Evolutionary conservation across 305 asterid genomes (phyloP).

Genomic region (Fraxinus paxiana): DNA sequence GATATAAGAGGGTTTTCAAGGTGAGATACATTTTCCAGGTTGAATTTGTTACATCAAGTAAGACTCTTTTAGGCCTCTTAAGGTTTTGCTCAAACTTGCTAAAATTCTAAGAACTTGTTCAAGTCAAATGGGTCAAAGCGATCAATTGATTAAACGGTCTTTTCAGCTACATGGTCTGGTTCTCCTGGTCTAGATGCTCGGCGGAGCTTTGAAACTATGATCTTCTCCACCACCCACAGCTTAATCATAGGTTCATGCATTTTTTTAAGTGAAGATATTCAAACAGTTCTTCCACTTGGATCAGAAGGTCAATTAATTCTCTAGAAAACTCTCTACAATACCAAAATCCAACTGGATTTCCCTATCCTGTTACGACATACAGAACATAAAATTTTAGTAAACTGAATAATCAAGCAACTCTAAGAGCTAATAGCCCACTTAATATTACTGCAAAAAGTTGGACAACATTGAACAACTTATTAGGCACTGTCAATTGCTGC

Average conservation of each 20-base stretch:
- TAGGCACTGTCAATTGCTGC: not conserved
- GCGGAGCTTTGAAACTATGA: not conserved
- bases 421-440: not conserved
- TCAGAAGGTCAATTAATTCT: not conserved
- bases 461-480: not conserved
- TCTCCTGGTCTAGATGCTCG: not conserved
- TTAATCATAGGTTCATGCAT: not conserved
- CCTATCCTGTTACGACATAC: not conserved
- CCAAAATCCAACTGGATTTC: not conserved
- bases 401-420: not conserved
- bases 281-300: not conserved
- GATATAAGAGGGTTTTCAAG: not conserved
- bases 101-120: not conserved
- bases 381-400: not conserved
- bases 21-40: not conserved
- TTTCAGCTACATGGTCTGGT: not conserved
- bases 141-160: not conserved
- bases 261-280: not conserved
- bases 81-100: not conserved
- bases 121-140: not conserved
- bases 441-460: not conserved
- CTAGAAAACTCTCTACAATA: not conserved
- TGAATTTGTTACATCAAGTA: not conserved
- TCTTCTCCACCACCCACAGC: not conserved
- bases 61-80: not conserved